These are phyloP conservation scores for Knufia petricola DNA, from an alignment of 2,329 filamentous ascomycete species.

Conservation along the genomic window DNA sequence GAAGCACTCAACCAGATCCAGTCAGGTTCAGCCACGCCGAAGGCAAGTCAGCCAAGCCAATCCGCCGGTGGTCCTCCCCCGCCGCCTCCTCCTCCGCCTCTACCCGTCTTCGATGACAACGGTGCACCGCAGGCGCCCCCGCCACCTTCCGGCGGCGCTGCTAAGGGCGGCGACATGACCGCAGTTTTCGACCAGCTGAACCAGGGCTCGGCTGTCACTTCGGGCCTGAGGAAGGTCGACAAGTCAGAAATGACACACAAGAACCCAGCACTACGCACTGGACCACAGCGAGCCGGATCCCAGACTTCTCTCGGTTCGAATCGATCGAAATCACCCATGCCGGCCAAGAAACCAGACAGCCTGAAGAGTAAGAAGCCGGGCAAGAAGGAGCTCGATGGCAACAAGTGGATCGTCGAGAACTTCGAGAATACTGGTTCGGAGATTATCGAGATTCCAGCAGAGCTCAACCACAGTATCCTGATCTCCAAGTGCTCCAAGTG, in stretches of 20 bases:
- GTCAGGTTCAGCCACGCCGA: constrained; percentile 26
- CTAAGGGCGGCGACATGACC: constrained; percentile 54
- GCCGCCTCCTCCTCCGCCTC: constrained; percentile 42
- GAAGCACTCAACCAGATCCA: constrained; percentile 56
- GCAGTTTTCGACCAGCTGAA: constrained; percentile 91
- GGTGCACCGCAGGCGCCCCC: constrained; percentile 58
- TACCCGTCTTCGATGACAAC: constrained; percentile 38
- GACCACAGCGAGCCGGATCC: constrained; percentile 49
- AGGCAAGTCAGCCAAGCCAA: constrained; percentile 28
- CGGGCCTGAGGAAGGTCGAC: constrained; percentile 85
- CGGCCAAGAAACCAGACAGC: constrained; percentile 75
- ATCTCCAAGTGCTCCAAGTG: constrained; percentile 88
- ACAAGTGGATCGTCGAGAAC: constrained; percentile 96
- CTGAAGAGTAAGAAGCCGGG: constrained; percentile 76
- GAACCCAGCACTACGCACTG: constrained; percentile 75
- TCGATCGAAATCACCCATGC: constrained; percentile 74
- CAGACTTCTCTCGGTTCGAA: constrained; percentile 43
- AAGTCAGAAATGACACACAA: constrained; percentile 97
- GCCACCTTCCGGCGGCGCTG: constrained; percentile 41
- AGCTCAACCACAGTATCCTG: constrained; percentile 77
- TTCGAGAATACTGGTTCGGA: constrained; percentile 63
- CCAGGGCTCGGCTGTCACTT: constrained; percentile 77
- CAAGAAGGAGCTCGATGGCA: constrained; percentile 70
- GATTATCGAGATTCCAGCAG: constrained; percentile 71
- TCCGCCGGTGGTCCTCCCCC: constrained; percentile 35